Evolutionary conservation across 768 basidiomycete genomes (phyloP).

Genomic region (Suillus subalutaceus): DNA sequence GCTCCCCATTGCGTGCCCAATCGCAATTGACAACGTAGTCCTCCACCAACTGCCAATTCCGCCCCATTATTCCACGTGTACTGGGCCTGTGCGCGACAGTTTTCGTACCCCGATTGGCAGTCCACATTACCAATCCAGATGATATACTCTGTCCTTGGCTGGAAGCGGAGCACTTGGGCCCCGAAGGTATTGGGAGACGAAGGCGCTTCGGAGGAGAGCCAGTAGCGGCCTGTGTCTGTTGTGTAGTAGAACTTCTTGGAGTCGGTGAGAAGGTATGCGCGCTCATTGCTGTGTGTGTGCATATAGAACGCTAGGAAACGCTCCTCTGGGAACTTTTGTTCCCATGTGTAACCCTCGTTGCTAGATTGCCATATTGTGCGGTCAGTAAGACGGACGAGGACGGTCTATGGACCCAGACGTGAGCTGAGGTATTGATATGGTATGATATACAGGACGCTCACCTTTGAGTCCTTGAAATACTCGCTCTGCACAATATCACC

Average conservation of each 20-base stretch:
- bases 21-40: constrained; percentile 88
- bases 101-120: constrained; percentile 51
- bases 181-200: constrained; percentile 79
- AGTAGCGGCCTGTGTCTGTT: constrained; percentile 75
- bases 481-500: constrained; percentile 69
- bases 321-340: constrained; percentile 57
- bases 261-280: constrained; percentile 89
- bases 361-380: constrained; percentile 88
- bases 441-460: constrained; percentile 30
- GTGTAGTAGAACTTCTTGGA: constrained; percentile 71
- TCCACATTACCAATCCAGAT: constrained; percentile 86
- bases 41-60: constrained; percentile 78
- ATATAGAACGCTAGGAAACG: constrained; percentile 85
- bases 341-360: constrained; percentile 95
- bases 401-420: constrained; percentile 50
- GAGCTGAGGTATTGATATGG: neutral
- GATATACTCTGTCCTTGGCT: constrained; percentile 78
- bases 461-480: constrained; percentile 83
- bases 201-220: constrained; percentile 64
- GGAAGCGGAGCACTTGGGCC: constrained; percentile 83
- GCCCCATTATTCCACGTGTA: constrained; percentile 83
- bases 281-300: constrained; percentile 78
- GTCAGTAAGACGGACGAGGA: constrained; percentile 81
- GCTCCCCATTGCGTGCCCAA: constrained; percentile 81
- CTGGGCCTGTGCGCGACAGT: constrained; percentile 75